Base-by-base conservation (phyloP, 345 rosid species). In the Boechera divaricarpa region DNA sequence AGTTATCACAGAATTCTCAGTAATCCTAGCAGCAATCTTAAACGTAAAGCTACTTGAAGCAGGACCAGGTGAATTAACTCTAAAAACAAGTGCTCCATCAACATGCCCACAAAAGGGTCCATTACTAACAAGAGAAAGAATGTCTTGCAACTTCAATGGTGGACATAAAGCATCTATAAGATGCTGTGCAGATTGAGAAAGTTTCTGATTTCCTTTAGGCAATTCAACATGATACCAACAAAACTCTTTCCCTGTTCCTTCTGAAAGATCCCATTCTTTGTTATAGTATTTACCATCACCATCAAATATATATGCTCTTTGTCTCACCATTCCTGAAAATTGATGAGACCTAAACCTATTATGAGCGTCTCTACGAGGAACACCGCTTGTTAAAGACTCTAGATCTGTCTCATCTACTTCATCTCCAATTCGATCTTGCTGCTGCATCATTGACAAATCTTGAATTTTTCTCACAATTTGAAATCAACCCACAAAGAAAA, bases 201-300 rank as follows among this genome's bases (percentile, higher is more conserved):
- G 91, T 63, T 86, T 93, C 68, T 88, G 97, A 72, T 86, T 93
- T 51, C 86, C 90, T 85, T 86, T 93, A 3, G 95, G 98, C 68
- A 96, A 85, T 33, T 96, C 99, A 0, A 91, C 89, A 76, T 96
- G 96, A 77, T 96, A 96, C 99, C 99, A 93, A 83, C 94, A 89
- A 76, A 96, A 96, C 82, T 96, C 95, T 32, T 70, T 78, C 33
- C 86, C 96, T 8, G 26, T 75, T 15, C 96, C 97, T 80, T 93
- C 91, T 2, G 84, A 51, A 39, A 96, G 91, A 85, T 93, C 88
- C 98, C 98, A 96, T 69, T 86, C 96, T 73, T 88, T 91, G 36
- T 79, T 80, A 71, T 70, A 88, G 77, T 83, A 93, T 15, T 82
- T 85, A 6, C 99, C 98, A 45, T 44, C 26, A 47, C 98, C 96